These are phyloP conservation scores for Cystofilobasidium bisporidii DNA, from an alignment of 768 basidiomycete species.

Conservation along the genomic window DNA sequence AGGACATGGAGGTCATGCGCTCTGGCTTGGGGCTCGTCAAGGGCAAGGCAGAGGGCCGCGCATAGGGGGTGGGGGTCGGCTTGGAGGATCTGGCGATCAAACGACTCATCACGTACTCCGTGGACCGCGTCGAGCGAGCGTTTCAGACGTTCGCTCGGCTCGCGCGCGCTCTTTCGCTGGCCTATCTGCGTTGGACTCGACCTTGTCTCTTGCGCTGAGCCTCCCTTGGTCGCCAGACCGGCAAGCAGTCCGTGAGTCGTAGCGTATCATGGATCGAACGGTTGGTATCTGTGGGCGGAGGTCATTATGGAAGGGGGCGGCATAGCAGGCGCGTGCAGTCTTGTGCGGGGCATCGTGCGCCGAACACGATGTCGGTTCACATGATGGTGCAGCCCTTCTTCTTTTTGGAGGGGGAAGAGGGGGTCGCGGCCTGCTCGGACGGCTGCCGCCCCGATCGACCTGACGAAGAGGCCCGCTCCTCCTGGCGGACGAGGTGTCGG, in stretches of 20 bases:
- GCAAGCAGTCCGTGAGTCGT: too few species aligned
- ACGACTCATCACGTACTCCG: too few species aligned
- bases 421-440: background rate
- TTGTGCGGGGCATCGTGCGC: background rate
- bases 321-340: too few species aligned
- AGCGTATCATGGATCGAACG: too few species aligned
- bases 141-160: too few species aligned
- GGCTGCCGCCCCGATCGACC: background rate
- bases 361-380: background rate
- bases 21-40: background rate
- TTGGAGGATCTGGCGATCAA: background rate
- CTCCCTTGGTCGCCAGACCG: too few species aligned
- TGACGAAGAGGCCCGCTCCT: background rate
- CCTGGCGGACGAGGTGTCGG: background rate
- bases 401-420: background rate
- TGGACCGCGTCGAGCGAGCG: too few species aligned
- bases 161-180: too few species aligned
- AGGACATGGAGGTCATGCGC: constrained; percentile 25
- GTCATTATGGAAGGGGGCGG: too few species aligned
- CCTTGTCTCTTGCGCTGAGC: too few species aligned
- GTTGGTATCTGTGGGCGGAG: too few species aligned
- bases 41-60: background rate
- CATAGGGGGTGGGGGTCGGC: background rate
- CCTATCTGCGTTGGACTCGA: too few species aligned
- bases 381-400: constrained; percentile 7